Evolutionary conservation across 2,329 filamentous ascomycete genomes (phyloP).

Genomic region (Myrmaecium sp.): DNA sequence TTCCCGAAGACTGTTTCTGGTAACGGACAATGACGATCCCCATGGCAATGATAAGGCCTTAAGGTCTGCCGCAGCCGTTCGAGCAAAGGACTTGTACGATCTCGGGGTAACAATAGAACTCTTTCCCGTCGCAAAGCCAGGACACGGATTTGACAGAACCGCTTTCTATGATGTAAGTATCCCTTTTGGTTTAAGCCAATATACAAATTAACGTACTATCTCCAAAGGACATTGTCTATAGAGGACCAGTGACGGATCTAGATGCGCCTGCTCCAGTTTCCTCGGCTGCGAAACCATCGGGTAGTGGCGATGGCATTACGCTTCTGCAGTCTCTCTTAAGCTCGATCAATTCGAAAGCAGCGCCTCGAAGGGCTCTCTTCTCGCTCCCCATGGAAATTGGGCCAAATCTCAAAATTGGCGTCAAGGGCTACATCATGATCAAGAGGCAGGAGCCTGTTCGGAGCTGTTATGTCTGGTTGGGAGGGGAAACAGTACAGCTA

Average conservation of each 20-base stretch:
- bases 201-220: conserved; percentile 5
- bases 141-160: conserved; percentile 57
- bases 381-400: conserved; percentile 78
- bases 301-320: conserved; percentile 57
- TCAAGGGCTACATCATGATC: conserved; percentile 83
- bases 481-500: conserved; percentile 72
- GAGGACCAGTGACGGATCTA: conserved; percentile 46
- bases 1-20: conserved; percentile 81
- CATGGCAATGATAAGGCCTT: conserved; percentile 55
- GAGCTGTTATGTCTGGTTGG: conserved; percentile 75
- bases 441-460: conserved; percentile 68
- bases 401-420: conserved; percentile 67
- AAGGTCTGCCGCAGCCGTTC: conserved; percentile 61
- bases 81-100: conserved; percentile 90
- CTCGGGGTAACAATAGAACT: conserved; percentile 81
- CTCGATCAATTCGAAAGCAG: conserved; percentile 80
- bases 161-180: conserved; percentile 79
- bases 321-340: conserved; percentile 67
- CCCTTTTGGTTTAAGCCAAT: neutral
- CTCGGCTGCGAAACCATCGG: conserved; percentile 41
- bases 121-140: conserved; percentile 65
- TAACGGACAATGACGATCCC: conserved; percentile 86
- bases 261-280: conserved; percentile 42
- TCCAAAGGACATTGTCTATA: conserved; percentile 73
- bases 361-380: conserved; percentile 72